These are phyloP conservation scores for Suillus paluster DNA, from an alignment of 768 basidiomycete genomes.

Conservation along the genomic window DNA sequence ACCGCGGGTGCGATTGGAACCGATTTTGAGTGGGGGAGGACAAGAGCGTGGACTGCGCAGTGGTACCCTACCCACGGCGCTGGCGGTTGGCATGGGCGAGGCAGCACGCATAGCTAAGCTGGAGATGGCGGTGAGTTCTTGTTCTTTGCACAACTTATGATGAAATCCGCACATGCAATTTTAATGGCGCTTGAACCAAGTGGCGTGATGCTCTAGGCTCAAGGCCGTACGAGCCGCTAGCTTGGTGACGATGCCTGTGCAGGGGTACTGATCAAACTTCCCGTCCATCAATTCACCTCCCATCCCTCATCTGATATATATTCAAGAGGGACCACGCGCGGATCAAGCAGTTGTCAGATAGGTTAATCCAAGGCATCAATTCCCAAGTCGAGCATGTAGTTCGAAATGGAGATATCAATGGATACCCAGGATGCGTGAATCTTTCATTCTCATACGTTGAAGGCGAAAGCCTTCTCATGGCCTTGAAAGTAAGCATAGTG, in stretches of 20 bases:
- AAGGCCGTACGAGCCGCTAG: conserved; percentile 39
- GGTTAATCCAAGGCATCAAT: conserved; percentile 82
- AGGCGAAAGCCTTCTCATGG: conserved; percentile 97
- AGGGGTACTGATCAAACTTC: conserved; percentile 83
- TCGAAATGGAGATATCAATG: conserved; percentile 89
- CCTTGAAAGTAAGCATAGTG: conserved; percentile 72
- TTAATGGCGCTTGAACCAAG: conserved; percentile 45
- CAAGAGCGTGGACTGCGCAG: conserved; percentile 95
- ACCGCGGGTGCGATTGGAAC: conserved; percentile 92
- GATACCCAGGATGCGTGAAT: conserved; percentile 96
- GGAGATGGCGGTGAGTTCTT: conserved; percentile 87
- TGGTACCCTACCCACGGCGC: conserved; percentile 88
- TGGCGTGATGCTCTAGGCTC: conserved; percentile 36
- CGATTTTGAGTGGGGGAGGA: conserved; percentile 93
- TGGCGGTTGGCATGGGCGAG: conserved; percentile 93
- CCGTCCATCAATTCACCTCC: conserved; percentile 7
- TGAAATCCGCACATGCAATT: conserved; percentile 48
- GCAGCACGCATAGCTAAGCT: conserved; percentile 89
- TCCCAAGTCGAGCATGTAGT: conserved; percentile 87
- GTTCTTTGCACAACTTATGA: conserved; percentile 37
- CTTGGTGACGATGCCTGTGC: conserved; percentile 75
- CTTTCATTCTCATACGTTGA: conserved; percentile 96
- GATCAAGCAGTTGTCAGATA: conserved; percentile 74
- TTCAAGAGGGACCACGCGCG: conserved; percentile 78
- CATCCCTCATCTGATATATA: neutral